A percentile compares a stretch with the other conserved stretches of the same genome.
Evolutionary conservation across 805 yeast genomes (phyloP).

Genomic region (Metahyphopichia silvanorum): DNA sequence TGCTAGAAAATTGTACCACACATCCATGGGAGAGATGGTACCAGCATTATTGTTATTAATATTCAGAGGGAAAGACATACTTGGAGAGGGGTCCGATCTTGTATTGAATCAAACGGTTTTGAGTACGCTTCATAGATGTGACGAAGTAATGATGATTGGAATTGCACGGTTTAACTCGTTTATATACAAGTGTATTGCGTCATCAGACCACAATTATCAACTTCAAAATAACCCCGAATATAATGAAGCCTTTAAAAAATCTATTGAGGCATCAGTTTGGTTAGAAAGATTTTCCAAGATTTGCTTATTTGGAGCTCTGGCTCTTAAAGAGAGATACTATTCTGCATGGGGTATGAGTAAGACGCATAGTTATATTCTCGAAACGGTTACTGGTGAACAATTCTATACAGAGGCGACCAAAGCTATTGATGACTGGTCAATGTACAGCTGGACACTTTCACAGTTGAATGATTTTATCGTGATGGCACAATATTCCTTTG

Average conservation of each 20-base stretch:
- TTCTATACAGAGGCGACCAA: slow-evolving; percentile 17
- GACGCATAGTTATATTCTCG: slow-evolving; percentile 40
- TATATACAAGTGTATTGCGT: slow-evolving; percentile 1
- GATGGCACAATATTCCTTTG: too few relatives aligned
- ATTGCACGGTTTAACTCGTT: slow-evolving; percentile 5
- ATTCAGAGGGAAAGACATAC: slow-evolving; percentile 8
- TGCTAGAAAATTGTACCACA: slow-evolving; percentile 20
- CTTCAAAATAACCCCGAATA: slow-evolving; percentile 4
- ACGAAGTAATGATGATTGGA: slow-evolving; percentile 12
- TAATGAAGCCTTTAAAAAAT: neutral
- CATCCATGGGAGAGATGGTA: slow-evolving; percentile 19
- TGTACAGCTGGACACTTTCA: too few relatives aligned
- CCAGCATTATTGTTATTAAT: slow-evolving; percentile 21
- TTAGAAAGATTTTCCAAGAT: slow-evolving; percentile 7
- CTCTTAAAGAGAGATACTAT: slow-evolving; percentile 49
- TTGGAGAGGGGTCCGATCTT: slow-evolving; percentile 27
- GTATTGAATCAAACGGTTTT: slow-evolving; percentile 26
- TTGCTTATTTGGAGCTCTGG: slow-evolving; percentile 17
- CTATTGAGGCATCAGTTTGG: slow-evolving; percentile 1
- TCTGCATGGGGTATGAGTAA: slow-evolving; percentile 61
- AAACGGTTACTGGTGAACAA: slow-evolving; percentile 24
- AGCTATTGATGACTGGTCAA: too few relatives aligned
- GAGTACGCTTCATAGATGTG: slow-evolving; percentile 31
- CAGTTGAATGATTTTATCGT: too few relatives aligned
- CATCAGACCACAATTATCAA: slow-evolving; percentile 2